Percentiles rank a stretch among this genome's conserved stretches.
phyloP scores from a whole-genome alignment of 177 flowering plant genomes.

The Vitis hybrid region DNA sequence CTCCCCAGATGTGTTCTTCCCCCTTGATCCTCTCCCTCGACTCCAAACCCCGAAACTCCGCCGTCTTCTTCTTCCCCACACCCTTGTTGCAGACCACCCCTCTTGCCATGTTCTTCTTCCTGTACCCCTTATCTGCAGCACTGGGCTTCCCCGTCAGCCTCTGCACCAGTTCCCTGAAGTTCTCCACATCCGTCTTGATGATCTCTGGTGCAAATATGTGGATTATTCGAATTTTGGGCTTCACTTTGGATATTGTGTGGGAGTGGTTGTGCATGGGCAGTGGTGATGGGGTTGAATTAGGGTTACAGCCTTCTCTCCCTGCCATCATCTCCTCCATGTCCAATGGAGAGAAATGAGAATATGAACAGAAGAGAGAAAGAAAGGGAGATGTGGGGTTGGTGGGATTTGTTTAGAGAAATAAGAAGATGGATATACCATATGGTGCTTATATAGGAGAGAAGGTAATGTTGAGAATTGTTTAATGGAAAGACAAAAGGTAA shows the following conservation, averaged over 20 bases:
- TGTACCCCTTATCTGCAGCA: conserved; percentile 7
- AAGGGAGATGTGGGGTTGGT: conserved; percentile 4
- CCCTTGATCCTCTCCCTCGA: conserved; percentile 30
- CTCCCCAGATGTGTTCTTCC: conserved; percentile 49
- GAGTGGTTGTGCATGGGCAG: conserved; percentile 58
- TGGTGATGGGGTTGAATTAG: conserved; percentile 21
- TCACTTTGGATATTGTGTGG: conserved; percentile 55
- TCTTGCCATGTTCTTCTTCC: conserved; percentile 3
- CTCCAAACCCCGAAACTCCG: conserved; percentile 16
- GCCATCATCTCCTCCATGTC: conserved; percentile 33
- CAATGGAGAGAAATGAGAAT: not conserved
- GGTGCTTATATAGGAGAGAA: conserved; percentile 1
- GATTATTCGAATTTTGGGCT: conserved; percentile 81
- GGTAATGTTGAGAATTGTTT: not conserved
- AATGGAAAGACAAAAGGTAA: conserved; percentile 5
- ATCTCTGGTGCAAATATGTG: conserved; percentile 95
- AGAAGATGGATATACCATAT: not conserved
- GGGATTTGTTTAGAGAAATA: conserved; percentile 15
- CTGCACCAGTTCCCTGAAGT: conserved; percentile 87
- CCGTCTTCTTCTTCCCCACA: conserved; percentile 4
- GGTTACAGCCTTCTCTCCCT: conserved; percentile 12
- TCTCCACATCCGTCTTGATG: conserved; percentile 86
- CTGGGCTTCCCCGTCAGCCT: conserved; percentile 84
- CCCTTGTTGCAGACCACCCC: not conserved
- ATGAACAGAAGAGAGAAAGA: conserved; percentile 10